phyloP scores from a whole-genome alignment of 2,329 filamentous ascomycete species.

The Zarea fungicola region DNA sequence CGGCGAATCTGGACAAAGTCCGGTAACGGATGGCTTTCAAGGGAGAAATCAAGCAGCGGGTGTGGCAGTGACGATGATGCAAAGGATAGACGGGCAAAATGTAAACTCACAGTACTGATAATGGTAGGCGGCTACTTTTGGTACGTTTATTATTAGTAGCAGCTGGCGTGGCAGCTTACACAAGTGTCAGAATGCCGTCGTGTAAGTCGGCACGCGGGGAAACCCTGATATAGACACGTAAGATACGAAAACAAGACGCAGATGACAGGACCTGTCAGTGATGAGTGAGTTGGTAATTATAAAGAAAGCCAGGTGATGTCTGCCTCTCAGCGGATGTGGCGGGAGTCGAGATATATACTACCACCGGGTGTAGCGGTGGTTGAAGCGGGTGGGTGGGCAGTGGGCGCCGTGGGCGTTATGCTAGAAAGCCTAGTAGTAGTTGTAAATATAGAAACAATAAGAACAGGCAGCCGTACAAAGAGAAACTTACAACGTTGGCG shows the following conservation, averaged over 20 bases:
- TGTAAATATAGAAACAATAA: conserved; percentile 10
- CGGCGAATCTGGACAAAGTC: not conserved
- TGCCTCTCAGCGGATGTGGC: not conserved
- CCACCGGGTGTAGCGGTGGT: not conserved
- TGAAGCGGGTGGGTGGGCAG: not conserved
- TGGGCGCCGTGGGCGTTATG: not conserved
- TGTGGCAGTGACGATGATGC: not conserved
- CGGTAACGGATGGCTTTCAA: not conserved
- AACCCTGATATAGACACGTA: not conserved
- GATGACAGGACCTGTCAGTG: too few relatives aligned
- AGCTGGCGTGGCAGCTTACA: not conserved
- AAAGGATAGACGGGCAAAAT: not conserved
- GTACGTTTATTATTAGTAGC: not conserved
- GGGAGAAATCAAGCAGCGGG: conserved; percentile 6
- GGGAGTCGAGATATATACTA: conserved; percentile 7
- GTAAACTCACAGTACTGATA: not conserved
- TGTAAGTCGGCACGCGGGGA: conserved; percentile 2
- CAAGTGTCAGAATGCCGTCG: not conserved
- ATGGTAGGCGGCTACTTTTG: not conserved
- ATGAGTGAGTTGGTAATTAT: not conserved
- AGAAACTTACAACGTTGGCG: too few relatives aligned
- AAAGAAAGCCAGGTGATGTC: conserved; percentile 2
- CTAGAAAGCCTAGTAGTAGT: not conserved
- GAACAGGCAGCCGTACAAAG: not conserved
- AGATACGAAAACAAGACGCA: not conserved